These are phyloP conservation scores for Hypoxylon rickii DNA, from an alignment of 495 filamentous ascomycete genomes.

Conservation along the genomic window DNA sequence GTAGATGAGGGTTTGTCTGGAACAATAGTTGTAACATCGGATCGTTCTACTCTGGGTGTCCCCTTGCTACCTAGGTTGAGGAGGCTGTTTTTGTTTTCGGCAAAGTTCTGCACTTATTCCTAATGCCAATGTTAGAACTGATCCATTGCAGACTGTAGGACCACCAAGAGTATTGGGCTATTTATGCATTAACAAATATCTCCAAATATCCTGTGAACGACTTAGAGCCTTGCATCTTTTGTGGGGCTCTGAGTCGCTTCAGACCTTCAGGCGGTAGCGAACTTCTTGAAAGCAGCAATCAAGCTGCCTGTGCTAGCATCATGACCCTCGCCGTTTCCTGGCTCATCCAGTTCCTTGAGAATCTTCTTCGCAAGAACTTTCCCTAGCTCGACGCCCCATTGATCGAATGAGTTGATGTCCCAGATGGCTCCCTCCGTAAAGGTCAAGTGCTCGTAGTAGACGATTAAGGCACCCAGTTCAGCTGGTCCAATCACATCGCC, in stretches of 20 bases:
- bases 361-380: constrained; percentile 95
- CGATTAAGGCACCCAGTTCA: constrained; percentile 92
- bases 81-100: too few species aligned
- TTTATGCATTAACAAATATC: neutral
- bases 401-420: constrained; percentile 99
- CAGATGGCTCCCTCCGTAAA: constrained; percentile 97
- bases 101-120: neutral
- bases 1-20: too few species aligned
- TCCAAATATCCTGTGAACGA: constrained; percentile 5
- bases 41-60: too few species aligned
- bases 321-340: constrained; percentile 69
- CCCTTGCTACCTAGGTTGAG: too few species aligned
- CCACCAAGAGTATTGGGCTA: neutral
- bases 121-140: constrained; percentile 13
- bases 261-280: constrained; percentile 51
- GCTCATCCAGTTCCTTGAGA: constrained; percentile 75
- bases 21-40: too few species aligned
- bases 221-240: constrained; percentile 26
- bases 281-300: constrained; percentile 78
- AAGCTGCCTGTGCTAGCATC: constrained; percentile 87
- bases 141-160: neutral
- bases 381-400: constrained; percentile 98
- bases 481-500: constrained; percentile 88
- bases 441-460: constrained; percentile 97
- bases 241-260: constrained; percentile 7